Evolutionary conservation across 805 yeast species (phyloP).

Genomic region (Cyberlindnera suaveolens): DNA sequence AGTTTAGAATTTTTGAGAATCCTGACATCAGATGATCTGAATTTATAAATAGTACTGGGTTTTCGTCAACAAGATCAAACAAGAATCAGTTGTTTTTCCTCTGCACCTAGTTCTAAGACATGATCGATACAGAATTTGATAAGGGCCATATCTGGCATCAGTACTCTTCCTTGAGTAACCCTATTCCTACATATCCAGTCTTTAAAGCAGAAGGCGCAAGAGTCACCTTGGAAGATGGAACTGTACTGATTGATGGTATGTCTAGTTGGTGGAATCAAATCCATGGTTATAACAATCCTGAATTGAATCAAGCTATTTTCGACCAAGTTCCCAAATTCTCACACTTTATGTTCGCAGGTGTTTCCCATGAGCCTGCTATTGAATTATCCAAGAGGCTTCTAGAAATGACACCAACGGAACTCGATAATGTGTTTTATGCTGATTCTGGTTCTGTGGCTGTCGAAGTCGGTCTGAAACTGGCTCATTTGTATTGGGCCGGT

Average conservation of each 20-base stretch:
- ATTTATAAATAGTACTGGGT: too few relatives aligned
- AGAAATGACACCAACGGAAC: constrained; percentile 24
- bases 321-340: constrained; percentile 27
- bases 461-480: constrained; percentile 34
- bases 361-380: constrained; percentile 27
- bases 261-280: constrained; percentile 29
- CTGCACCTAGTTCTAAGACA: background rate
- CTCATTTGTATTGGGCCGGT: constrained; percentile 26
- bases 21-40: too few relatives aligned
- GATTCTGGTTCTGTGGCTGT: constrained; percentile 30
- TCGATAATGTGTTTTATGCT: constrained; percentile 20
- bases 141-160: constrained; percentile 28
- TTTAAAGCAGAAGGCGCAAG: constrained; percentile 20
- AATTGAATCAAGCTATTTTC: constrained; percentile 25
- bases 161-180: constrained; percentile 24
- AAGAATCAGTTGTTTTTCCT: background rate
- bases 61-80: too few relatives aligned
- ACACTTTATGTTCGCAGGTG: constrained; percentile 25
- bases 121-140: constrained; percentile 17
- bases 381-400: constrained; percentile 25
- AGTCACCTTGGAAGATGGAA: constrained; percentile 16
- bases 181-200: constrained; percentile 21
- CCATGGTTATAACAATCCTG: constrained; percentile 26
- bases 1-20: too few relatives aligned
- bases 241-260: constrained; percentile 24